phyloP scores from a whole-genome alignment of 176 grass and related monocot species.

The Triticum urartu region DNA sequence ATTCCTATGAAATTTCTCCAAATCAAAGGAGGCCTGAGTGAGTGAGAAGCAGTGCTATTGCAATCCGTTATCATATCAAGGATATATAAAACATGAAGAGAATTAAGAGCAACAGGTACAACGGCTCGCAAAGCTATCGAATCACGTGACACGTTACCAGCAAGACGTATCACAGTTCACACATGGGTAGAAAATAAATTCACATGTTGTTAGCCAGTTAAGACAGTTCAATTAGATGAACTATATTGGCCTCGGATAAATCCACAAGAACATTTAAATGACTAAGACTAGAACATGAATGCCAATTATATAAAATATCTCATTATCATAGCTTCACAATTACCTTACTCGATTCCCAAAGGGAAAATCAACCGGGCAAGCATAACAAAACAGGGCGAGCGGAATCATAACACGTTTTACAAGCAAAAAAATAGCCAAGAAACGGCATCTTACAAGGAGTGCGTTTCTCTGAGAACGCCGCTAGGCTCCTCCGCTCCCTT shows the following conservation, averaged over 20 bases:
- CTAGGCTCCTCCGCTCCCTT: background rate
- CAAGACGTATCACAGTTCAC: background rate
- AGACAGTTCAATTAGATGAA: too few relatives aligned
- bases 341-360: background rate
- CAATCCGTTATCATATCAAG: background rate
- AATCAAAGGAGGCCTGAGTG: too few relatives aligned
- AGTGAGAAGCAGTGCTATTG: background rate
- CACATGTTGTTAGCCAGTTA: too few relatives aligned
- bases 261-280: background rate
- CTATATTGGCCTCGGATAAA: background rate
- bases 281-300: background rate
- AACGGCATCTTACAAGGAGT: background rate
- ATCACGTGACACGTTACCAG: background rate
- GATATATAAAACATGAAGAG: background rate
- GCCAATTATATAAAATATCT: background rate
- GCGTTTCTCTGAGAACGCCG: slow-evolving; percentile 26
- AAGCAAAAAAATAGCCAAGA: background rate
- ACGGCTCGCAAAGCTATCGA: background rate
- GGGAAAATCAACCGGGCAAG: background rate
- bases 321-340: background rate
- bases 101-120: background rate
- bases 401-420: background rate
- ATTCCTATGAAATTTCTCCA: too few relatives aligned
- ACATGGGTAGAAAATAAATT: too few relatives aligned
- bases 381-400: background rate